A percentile compares a stretch with the other conserved stretches of the same genome.
These are phyloP conservation scores for Alternaria tenuissima DNA, from an alignment of 2,329 filamentous ascomycete genomes.

Conservation along the genomic window DNA sequence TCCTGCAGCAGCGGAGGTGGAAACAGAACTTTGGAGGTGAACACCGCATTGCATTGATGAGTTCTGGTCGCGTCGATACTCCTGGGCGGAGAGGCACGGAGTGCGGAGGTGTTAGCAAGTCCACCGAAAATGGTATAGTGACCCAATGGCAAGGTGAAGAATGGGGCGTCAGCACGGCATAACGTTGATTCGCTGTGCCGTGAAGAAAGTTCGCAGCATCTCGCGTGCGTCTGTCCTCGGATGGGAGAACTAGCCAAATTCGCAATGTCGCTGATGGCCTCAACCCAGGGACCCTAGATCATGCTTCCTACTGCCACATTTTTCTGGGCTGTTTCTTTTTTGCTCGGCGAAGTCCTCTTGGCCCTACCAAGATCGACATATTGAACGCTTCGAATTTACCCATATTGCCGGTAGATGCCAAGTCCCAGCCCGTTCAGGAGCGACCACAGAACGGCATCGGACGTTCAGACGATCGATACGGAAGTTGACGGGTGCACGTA, in stretches of 20 bases:
- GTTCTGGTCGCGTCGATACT: neutral
- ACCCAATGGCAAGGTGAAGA: constrained; percentile 2
- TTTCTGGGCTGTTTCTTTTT: constrained; percentile 1
- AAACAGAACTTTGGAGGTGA: neutral
- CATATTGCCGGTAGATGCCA: constrained; percentile 15
- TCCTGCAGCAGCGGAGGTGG: neutral
- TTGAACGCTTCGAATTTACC: constrained; percentile 14
- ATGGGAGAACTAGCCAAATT: constrained; percentile 1
- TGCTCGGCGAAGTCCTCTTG: neutral
- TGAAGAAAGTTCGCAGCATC: neutral
- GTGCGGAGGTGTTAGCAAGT: constrained; percentile 1
- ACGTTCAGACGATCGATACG: neutral
- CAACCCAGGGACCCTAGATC: neutral
- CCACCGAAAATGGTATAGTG: constrained; percentile 2
- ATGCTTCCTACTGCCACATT: constrained; percentile 12
- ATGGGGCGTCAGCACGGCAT: constrained; percentile 14
- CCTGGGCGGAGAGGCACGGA: constrained; percentile 3
- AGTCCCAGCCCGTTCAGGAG: constrained; percentile 8
- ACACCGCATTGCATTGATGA: constrained; percentile 7
- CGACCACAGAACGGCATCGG: constrained; percentile 2
- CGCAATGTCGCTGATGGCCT: constrained; percentile 9
- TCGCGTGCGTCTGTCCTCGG: neutral
- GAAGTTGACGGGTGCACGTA: constrained; percentile 1
- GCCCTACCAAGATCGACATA: constrained; percentile 17
- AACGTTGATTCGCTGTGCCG: constrained; percentile 5